Conservation (phyloP, 345 rosid species). For the Euphorbia lathyris region DNA sequence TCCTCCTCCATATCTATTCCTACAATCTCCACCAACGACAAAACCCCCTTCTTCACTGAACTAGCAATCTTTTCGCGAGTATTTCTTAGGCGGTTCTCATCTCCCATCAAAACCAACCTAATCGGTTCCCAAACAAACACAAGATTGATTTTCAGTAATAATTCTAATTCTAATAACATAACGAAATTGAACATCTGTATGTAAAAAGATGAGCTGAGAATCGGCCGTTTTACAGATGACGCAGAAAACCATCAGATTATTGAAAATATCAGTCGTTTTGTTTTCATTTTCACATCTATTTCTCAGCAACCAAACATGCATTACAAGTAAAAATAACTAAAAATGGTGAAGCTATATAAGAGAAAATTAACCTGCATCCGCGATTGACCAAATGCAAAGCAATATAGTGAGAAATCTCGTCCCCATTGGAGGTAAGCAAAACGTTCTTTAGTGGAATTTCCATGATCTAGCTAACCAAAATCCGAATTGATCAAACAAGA, state of each 20-base stretch:
- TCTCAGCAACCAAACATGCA: conserved; percentile 18
- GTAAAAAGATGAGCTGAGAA: background rate
- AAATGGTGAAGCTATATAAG: background rate
- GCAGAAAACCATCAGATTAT: background rate
- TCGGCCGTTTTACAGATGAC: background rate
- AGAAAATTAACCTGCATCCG: conserved; percentile 66
- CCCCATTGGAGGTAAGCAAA: conserved; percentile 74
- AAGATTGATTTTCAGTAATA: background rate
- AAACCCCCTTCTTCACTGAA: conserved; percentile 26
- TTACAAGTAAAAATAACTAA: no score
- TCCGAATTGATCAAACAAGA: background rate
- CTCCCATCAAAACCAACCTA: conserved; percentile 87
- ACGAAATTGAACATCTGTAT: background rate
- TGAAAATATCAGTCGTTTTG: background rate
- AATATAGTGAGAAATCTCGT: conserved; percentile 59
- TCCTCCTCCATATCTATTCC: conserved; percentile 80
- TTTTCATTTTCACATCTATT: background rate
- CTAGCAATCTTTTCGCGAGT: conserved; percentile 40
- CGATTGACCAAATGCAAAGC: conserved; percentile 68
- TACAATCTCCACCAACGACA: conserved; percentile 50
- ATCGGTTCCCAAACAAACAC: background rate
- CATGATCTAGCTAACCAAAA: conserved; percentile 31
- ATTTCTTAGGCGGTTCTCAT: conserved; percentile 45
- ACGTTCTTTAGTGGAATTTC: conserved; percentile 58
- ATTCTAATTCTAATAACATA: background rate